Evolutionary conservation across 768 basidiomycete species (phyloP), one percentile per base, ranked within the genome.

Genomic region (Boletus subcaerulescens): DNA sequence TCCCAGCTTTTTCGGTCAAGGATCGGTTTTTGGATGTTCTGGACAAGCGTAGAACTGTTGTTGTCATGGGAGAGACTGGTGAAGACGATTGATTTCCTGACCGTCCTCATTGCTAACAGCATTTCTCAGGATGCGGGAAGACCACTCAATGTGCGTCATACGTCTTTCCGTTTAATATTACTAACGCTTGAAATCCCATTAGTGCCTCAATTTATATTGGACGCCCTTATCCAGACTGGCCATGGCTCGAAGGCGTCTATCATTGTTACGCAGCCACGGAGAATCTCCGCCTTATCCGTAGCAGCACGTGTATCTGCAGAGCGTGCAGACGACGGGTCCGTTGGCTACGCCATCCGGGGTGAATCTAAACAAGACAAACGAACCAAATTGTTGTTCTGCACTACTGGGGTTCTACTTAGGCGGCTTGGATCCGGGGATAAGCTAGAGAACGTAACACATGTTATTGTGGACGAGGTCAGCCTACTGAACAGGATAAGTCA

Each of bases 11-110:
- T 73, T 65, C 77, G 22, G 81, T 83, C 12, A 80, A 80, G 63
- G 78, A 82, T 20, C 73, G 79, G 14, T 91, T 97, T 60, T 70
- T 93, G 45, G 52, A 73, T 14, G 65, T 77, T 20, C 72, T 97
- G 10, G 75, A 80, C 36, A 71, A 65, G 11, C 83, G 82, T 60
- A 76, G 85, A 45, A 89, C 87, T 4, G 80, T 94, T 1, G 80
- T 98, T 0, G 87, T 97, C 0, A 89, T 95, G 5, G 95, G 95
- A 42, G 94, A 96, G 71, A 93, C 91, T 48, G 91, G 89, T 89
- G 35, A 59, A 74, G 47, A 11, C 17, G 15, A 41, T 26, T 39
- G 36, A 43, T 42, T 47, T 13, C 39, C 7, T 18, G 7, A 20
- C 15, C 15, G 18, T 20, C 22, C 2, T 20, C 35, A 3, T 49